These are phyloP conservation scores for Cyberlindnera euphorbiiphila DNA, from an alignment of 805 yeast species.

Conservation along the genomic window DNA sequence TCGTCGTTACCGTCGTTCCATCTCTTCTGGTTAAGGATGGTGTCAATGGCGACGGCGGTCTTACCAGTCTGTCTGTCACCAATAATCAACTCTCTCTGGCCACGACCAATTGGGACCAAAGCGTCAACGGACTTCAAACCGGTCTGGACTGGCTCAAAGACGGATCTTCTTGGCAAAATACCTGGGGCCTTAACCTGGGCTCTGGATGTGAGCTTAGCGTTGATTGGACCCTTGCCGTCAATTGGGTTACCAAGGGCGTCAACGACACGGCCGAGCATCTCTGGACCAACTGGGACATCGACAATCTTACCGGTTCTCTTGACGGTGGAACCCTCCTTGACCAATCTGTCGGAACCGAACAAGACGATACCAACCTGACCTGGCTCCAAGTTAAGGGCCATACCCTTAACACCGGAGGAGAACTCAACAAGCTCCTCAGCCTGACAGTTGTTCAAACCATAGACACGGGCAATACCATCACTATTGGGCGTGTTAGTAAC, in stretches of 20 bases:
- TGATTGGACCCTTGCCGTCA: conserved; percentile 99
- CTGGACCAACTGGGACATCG: conserved; percentile 98
- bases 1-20: conserved; percentile 96
- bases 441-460: conserved; percentile 98
- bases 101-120: conserved; percentile 99
- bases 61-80: conserved; percentile 99
- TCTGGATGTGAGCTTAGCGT: conserved; percentile 78
- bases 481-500: conserved; percentile 50
- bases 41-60: conserved; percentile 98
- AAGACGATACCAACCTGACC: conserved; percentile 99
- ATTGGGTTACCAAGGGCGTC: conserved; percentile 99
- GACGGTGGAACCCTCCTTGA: conserved; percentile 99
- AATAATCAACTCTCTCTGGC: conserved; percentile 99
- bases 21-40: conserved; percentile 98
- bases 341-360: conserved; percentile 98
- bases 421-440: conserved; percentile 99
- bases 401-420: conserved; percentile 99
- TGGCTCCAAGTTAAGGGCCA: conserved; percentile 99
- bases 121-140: conserved; percentile 99
- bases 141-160: conserved; percentile 99
- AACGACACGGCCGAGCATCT: conserved; percentile 96
- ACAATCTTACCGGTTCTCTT: conserved; percentile 99
- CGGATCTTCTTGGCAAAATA: conserved; percentile 98
- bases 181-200: conserved; percentile 99
- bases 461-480: conserved; percentile 99